Base-by-base conservation (phyloP, 306 rosid genomes). In the Ormosia semicastrata region DNA sequence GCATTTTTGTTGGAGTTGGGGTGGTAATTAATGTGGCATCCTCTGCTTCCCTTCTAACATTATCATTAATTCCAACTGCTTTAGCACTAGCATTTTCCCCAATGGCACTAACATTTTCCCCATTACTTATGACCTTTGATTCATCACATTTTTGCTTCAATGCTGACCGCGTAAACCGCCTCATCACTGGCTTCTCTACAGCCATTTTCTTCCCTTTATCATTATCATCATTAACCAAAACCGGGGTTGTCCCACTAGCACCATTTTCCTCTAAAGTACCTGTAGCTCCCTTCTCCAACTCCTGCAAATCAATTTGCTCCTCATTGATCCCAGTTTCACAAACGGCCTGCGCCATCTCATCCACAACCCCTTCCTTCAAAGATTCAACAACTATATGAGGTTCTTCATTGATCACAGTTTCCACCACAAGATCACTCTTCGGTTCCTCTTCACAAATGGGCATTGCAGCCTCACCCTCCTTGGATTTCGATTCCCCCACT, bases 91-190 rank as follows among this genome's bases (percentile, higher is more conserved):
- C 66, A 30, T 52, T 17, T 4, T 78, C 82, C 43, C 57, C 77
- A 46, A 24, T 24, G 24, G 14, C 71, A 37, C 63, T 34, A 44
- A 65, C 66, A 30, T 52, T 17, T 4, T 78, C 82, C 43, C 57
- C 77, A 46, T 66, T 43, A 36, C 7, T 65, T 4, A 32, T 4
- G 4, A 24, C 82, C n/a, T 65, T 72, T 9, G 63, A 44, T 41
- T 81, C 78, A 50, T 88, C 93, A 15, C 47, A 56, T 58, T 82
- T 79, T 29, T 59, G 77, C 78, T 86, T 92, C 89, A 93, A 66
- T 29, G 78, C 85, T 9, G 98, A 92, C 71, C 97, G 86, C 2
- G 98, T 93, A 70, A 90, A 86, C 87, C 91, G 74, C 82, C 89
- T 93, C 6, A 3, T 93, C 6, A 3, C 11, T 2, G 89, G 81